Base-by-base conservation (phyloP, 2,329 filamentous ascomycete genomes). In the Emmonsiellopsis sp. region DNA sequence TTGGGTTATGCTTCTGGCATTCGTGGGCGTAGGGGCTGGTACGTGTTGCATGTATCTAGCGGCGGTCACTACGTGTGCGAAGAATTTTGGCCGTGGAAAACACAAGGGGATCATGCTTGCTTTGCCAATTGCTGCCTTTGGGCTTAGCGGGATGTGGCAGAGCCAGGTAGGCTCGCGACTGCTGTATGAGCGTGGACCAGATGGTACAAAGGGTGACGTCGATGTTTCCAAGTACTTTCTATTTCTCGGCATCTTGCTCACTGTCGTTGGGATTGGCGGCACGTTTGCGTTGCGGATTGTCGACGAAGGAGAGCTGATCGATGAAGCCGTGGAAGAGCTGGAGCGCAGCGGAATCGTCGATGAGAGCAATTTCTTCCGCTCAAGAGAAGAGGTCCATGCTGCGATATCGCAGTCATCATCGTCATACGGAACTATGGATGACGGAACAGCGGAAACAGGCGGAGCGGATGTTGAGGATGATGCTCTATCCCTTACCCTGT, bases 111-210 rank as follows among this genome's bases (percentile, higher is more conserved):
- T 98, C 49, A 92, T 94, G 56, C 77, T 98, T 53, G 91, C 92
- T 1, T 78, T 88, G 55, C 93, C 93, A 1, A 96, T 97, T 67
- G 89, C 93, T 0, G 86, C 88, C 6, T 95, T 96, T 67, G 93
- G 93, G 0, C 71, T 98, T 53, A 95, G 91, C 65, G 90, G 91
- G 47, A 92, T 98, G 86, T 95, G 93, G 87, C 79, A 93, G 71
- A 94, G 89, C 62, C 92, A 97, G 73, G 74, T 95, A 27, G 92
- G 86, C 33, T 92, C 84, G 61, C 81, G 84, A 50, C 65, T 95
- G 51, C 79, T 97, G 42, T 88, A 83, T 67, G 87, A 92, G 68
- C 78, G 65, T 52, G 75, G 75, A 6, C 75, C 81, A 0, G 82
- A 87, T 56, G 87, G 87, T 4, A 75, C 73, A 21, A 75, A 68